Conservation (phyloP, 768 basidiomycete genomes). For the Boletus edulis region DNA sequence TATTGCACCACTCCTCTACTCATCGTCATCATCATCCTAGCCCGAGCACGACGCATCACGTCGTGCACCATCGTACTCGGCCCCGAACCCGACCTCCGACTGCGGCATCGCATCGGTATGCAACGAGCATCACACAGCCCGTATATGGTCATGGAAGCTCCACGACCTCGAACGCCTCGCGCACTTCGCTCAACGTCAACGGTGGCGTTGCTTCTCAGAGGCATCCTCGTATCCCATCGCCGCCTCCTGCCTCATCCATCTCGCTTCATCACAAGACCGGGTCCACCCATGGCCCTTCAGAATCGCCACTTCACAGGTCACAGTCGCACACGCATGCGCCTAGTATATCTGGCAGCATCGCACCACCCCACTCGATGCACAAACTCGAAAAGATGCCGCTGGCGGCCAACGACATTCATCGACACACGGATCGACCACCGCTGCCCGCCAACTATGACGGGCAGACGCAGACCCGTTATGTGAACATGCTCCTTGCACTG, state of each 20-base stretch:
- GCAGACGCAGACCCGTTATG: constrained; percentile 44
- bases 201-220: constrained; percentile 9
- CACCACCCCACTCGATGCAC: background rate
- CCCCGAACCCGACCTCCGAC: constrained; percentile 29
- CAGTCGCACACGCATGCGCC: constrained; percentile 12
- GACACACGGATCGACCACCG: constrained; percentile 18
- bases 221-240: constrained; percentile 9
- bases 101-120: constrained; percentile 31
- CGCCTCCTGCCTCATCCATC: constrained; percentile 6
- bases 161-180: constrained; percentile 17
- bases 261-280: constrained; percentile 5
- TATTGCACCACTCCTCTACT: constrained; percentile 9
- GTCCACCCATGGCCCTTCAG: constrained; percentile 6
- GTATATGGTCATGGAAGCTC: constrained; percentile 27
- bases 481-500: constrained; percentile 60
- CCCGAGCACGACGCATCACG: constrained; percentile 19
- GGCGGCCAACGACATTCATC: constrained; percentile 18
- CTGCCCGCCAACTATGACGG: constrained; percentile 23
- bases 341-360: background rate
- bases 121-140: constrained; percentile 25
- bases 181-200: constrained; percentile 20
- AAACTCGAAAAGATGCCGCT: constrained; percentile 1
- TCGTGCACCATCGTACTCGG: constrained; percentile 10
- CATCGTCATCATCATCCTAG: background rate
- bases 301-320: constrained; percentile 15